Evolutionary conservation across 2,329 filamentous ascomycete species (phyloP).

Genomic region (Fusarium pseudocircinatum): DNA sequence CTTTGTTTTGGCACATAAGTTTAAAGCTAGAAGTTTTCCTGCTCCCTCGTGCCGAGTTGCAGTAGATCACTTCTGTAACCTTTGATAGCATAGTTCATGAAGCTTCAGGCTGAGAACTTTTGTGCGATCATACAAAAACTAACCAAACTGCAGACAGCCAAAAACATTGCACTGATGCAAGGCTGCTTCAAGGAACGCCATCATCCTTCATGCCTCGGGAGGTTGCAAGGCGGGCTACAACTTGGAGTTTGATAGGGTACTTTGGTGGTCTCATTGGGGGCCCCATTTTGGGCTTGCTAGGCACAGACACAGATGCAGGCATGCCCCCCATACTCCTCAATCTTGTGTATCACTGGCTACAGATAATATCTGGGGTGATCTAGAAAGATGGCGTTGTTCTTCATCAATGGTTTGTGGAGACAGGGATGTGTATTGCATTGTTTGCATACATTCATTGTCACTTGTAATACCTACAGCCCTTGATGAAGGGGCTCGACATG

Average conservation of each 20-base stretch:
- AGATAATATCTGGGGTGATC: slow-evolving; percentile 15
- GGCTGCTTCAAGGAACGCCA: neutral
- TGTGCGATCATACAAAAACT: neutral
- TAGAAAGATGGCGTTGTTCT: slow-evolving; percentile 10
- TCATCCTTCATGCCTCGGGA: neutral
- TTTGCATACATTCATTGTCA: neutral
- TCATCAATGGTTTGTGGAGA: neutral
- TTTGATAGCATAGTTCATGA: neutral
- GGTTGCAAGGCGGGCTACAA: neutral
- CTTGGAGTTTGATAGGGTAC: neutral
- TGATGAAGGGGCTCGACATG: neutral
- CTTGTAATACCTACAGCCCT: neutral
- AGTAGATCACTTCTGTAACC: slow-evolving; percentile 12
- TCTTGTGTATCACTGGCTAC: slow-evolving; percentile 28
- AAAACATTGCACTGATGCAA: no score
- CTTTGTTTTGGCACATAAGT: neutral
- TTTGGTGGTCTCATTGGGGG: slow-evolving; percentile 26
- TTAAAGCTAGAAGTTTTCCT: neutral
- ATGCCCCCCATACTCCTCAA: slow-evolving; percentile 26
- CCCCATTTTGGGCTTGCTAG: slow-evolving; percentile 25
- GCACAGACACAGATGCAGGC: slow-evolving; percentile 7
- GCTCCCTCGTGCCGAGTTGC: neutral
- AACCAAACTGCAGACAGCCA: neutral
- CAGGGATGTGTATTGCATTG: neutral
- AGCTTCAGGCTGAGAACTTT: neutral